Percentiles rank a stretch among this genome's conserved stretches.
Evolutionary conservation across 2,329 filamentous ascomycete genomes (phyloP).

Genomic region (Cryphonectria carpinicola): DNA sequence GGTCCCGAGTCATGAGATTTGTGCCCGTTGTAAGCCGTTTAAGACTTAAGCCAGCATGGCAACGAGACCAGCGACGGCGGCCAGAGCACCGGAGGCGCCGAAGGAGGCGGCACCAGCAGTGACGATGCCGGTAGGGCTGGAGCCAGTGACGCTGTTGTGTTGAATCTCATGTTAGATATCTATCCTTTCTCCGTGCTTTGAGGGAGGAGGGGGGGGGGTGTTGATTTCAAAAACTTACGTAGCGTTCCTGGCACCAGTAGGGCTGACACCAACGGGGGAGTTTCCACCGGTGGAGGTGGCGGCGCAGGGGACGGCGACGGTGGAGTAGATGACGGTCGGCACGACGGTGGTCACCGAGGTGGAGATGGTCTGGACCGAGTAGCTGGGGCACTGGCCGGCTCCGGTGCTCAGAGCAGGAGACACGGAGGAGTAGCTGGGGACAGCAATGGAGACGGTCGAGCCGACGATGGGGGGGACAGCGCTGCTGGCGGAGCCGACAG

Average conservation of each 20-base stretch:
- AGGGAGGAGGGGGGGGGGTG: neutral
- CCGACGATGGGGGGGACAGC: conserved; percentile 22
- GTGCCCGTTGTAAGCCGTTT: conserved; percentile 39
- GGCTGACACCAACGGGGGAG: conserved; percentile 31
- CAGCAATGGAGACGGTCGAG: conserved; percentile 28
- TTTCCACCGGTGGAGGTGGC: conserved; percentile 35
- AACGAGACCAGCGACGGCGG: conserved; percentile 57
- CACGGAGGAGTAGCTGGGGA: conserved; percentile 19
- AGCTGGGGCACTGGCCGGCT: conserved; percentile 39
- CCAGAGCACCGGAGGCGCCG: conserved; percentile 57
- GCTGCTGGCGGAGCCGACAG: conserved; percentile 29
- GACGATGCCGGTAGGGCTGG: conserved; percentile 43
- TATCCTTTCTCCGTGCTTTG: too few relatives aligned
- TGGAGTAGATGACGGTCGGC: conserved; percentile 58
- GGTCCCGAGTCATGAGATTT: conserved; percentile 40
- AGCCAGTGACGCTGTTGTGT: conserved; percentile 35
- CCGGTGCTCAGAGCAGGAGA: conserved; percentile 30
- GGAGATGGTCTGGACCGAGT: conserved; percentile 56
- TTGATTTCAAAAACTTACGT: conserved; percentile 36
- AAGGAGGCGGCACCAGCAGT: conserved; percentile 58
- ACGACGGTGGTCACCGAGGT: conserved; percentile 60
- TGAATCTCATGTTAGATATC: conserved; percentile 29
- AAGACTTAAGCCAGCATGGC: conserved; percentile 57
- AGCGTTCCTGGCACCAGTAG: conserved; percentile 34
- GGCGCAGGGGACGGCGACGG: conserved; percentile 48